A percentile compares a stretch with the other conserved stretches of the same genome.
Conservation (phyloP, 768 basidiomycete species). For the Megacollybia marginata region DNA sequence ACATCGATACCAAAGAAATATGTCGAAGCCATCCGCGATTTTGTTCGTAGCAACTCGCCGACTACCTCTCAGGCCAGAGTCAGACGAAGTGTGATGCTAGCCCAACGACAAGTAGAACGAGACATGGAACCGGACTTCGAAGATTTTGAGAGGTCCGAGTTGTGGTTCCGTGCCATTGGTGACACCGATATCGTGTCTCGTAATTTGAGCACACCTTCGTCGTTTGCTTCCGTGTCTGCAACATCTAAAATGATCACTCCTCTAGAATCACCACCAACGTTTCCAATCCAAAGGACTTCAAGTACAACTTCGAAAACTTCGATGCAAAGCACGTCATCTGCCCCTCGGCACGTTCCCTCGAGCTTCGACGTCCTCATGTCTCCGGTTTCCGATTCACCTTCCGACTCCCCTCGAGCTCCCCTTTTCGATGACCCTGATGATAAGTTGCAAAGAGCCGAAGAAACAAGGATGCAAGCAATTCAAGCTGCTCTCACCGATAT, state of each 20-base stretch:
- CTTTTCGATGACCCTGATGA: slow-evolving; percentile 81
- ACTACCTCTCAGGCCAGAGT: slow-evolving; percentile 45
- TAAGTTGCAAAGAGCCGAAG: slow-evolving; percentile 60
- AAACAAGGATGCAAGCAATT: slow-evolving; percentile 89
- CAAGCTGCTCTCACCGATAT: slow-evolving; percentile 95
- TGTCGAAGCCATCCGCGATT: slow-evolving; percentile 60
- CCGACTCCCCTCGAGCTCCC: slow-evolving; percentile 58
- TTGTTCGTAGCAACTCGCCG: slow-evolving; percentile 45
- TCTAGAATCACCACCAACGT: slow-evolving; percentile 27
- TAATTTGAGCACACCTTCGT: slow-evolving; percentile 9
- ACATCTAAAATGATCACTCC: slow-evolving; percentile 11
- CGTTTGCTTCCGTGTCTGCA: slow-evolving; percentile 5
- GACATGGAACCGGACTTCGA: slow-evolving; percentile 92
- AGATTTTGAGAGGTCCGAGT: slow-evolving; percentile 78
- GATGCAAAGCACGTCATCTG: slow-evolving; percentile 12
- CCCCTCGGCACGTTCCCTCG: slow-evolving; percentile 30
- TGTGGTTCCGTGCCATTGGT: slow-evolving; percentile 86
- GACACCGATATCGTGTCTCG: slow-evolving; percentile 44
- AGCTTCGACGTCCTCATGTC: slow-evolving; percentile 85
- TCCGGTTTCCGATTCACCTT: slow-evolving; percentile 42
- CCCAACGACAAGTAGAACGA: slow-evolving; percentile 80
- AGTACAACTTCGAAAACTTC: slow-evolving; percentile 35
- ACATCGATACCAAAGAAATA: slow-evolving; percentile 64
- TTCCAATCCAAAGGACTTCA: slow-evolving; percentile 31
- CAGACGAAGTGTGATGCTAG: slow-evolving; percentile 71